A percentile compares a stretch with the other conserved stretches of the same genome.
Evolutionary conservation across 1,139 yeast species (phyloP).

Genomic region (Arxiozyma telluris): DNA sequence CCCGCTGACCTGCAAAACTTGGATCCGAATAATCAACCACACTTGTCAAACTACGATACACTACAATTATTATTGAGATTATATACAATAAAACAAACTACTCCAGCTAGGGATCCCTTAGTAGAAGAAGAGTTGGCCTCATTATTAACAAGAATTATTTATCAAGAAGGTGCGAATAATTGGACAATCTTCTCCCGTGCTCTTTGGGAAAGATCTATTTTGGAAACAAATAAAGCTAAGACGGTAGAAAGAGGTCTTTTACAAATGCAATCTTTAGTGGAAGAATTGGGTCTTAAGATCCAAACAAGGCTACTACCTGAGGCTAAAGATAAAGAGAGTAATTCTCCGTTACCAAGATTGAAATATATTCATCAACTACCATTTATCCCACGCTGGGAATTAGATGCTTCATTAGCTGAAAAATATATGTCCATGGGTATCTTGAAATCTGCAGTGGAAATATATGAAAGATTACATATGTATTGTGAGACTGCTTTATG

Average conservation of each 20-base stretch:
- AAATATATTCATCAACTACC: conserved; percentile 68
- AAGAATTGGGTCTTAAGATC: conserved; percentile 72
- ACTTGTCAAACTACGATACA: conserved; percentile 59
- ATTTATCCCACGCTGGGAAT: conserved; percentile 73
- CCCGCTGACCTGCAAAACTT: conserved; percentile 47
- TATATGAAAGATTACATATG: conserved; percentile 71
- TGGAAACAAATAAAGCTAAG: conserved; percentile 72
- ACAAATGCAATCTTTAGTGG: conserved; percentile 87
- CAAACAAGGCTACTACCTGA: conserved; percentile 53
- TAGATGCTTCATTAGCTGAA: conserved; percentile 80
- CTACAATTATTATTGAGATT: conserved; percentile 64
- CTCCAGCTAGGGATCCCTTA: conserved; percentile 62
- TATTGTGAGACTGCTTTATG: conserved; percentile 84
- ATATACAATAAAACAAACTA: conserved; percentile 54
- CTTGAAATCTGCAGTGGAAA: conserved; percentile 78
- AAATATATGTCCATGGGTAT: conserved; percentile 82
- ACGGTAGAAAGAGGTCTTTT: conserved; percentile 90
- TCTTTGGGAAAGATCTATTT: conserved; percentile 79
- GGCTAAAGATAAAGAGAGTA: conserved; percentile 31
- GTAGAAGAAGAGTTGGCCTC: conserved; percentile 80
- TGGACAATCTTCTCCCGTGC: conserved; percentile 81
- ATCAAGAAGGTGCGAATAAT: conserved; percentile 32
- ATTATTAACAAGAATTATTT: conserved; percentile 60
- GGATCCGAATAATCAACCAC: conserved; percentile 81
- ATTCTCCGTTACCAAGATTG: conserved; percentile 40